A percentile compares a stretch with the other conserved stretches of the same genome.
These are phyloP conservation scores for Mariannaea elegans DNA, from an alignment of 2,329 filamentous ascomycete genomes.

Conservation along the genomic window DNA sequence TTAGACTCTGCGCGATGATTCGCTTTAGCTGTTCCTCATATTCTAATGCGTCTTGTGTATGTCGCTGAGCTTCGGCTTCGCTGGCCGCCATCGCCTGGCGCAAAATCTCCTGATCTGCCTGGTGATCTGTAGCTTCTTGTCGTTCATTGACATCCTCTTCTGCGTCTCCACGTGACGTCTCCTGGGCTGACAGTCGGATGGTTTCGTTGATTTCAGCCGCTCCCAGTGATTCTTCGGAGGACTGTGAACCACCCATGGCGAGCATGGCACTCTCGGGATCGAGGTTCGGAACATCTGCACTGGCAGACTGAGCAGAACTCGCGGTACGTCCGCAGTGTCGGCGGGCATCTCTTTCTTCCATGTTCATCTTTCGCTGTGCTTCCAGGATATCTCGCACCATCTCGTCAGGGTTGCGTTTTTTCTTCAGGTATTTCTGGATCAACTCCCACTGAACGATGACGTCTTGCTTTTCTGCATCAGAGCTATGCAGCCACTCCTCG, in stretches of 20 bases:
- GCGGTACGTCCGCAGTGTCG: not conserved
- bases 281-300: not conserved
- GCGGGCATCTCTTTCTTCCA: not conserved
- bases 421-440: conserved; percentile 29
- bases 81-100: conserved; percentile 6
- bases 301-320: not conserved
- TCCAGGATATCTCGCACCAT: conserved; percentile 34
- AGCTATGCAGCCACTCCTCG: conserved; percentile 65
- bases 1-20: conserved; percentile 7
- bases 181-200: not conserved
- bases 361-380: conserved; percentile 17
- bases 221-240: not conserved
- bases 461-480: conserved; percentile 63
- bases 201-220: conserved; percentile 29
- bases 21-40: conserved; percentile 8
- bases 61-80: conserved; percentile 8
- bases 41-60: conserved; percentile 2
- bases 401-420: conserved; percentile 27
- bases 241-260: not conserved
- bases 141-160: not conserved
- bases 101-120: conserved; percentile 3
- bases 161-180: not conserved
- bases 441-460: conserved; percentile 67
- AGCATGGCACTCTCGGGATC: not conserved
- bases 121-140: conserved; percentile 3